Evolutionary conservation across 805 yeast genomes (phyloP), one percentile per base, ranked within the genome.

Genomic region (Scheffersomyces stipitis): DNA sequence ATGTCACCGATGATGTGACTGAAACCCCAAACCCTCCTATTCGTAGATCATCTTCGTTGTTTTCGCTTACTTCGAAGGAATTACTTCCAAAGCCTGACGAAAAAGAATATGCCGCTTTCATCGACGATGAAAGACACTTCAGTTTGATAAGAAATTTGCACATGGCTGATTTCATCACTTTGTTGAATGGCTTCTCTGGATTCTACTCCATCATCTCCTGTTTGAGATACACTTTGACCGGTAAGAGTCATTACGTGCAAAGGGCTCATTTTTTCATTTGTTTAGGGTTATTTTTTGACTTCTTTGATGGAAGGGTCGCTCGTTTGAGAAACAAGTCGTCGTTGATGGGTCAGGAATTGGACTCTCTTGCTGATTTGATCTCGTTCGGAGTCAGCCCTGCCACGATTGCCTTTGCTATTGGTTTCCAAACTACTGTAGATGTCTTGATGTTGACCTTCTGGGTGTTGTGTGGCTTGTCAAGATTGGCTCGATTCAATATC

Each of bases 361-460:
- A 93, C 59, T 90, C 97, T 1, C 75, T 93, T 51, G 99, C 99
- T 15, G 99, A 93, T 64, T 77, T 93, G 53, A 78, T 91, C 26
- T 86, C 96, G 9, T 93, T 93, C 60, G 95, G 97, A 44, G 96
- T 91, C 23, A 90, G 96, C 2, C 99, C 99, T 2, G 96, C 96
- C 41, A 74, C 88, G 12, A 82, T 87, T 60, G 99, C 95, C 3
- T 93, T 89, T 60, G 80, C 90, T 31, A 78, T 90, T 56, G 99
- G 99, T 4, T 79, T 90, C 58, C 86, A 86, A 54, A 70, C 96
- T 4, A 84, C 95, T 0, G 57, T 81, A 12, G 99, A 93, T 58
- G 85, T 82, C 3, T 69, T 87, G 41, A 57, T 86, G 15, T 74
- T 93, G 43, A 74, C 87, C 3, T 86, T 78, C 60, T 89, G 95